Conservation (phyloP, 768 basidiomycete genomes). For the Neoboletus subvelutipes region DNA sequence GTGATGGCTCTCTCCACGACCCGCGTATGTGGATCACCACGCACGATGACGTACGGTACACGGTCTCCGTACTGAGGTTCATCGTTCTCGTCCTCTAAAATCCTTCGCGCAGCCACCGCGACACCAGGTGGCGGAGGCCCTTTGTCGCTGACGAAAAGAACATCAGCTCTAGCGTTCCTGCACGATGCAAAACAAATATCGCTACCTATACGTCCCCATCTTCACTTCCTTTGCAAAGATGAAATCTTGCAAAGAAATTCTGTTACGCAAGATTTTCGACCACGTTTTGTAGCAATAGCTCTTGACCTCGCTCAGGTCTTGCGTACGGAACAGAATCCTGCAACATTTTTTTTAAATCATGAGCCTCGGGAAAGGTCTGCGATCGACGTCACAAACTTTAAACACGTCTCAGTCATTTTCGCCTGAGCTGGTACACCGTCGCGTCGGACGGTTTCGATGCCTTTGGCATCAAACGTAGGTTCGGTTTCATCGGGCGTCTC, state of each 20-base stretch:
- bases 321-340: slow-evolving; percentile 87
- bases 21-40: slow-evolving; percentile 58
- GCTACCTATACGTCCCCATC: slow-evolving; percentile 93
- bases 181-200: not conserved
- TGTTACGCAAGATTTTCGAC: slow-evolving; percentile 79
- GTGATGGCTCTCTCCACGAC: slow-evolving; percentile 74
- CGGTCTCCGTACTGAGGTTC: slow-evolving; percentile 94
- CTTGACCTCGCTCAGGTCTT: slow-evolving; percentile 88
- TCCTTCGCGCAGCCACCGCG: slow-evolving; percentile 74
- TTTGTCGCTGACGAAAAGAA: slow-evolving; percentile 56
- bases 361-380: not conserved
- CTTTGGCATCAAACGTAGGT: slow-evolving; percentile 92
- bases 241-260: slow-evolving; percentile 86
- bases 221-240: slow-evolving; percentile 92
- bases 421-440: slow-evolving; percentile 89
- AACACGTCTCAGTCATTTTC: slow-evolving; percentile 87
- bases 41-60: slow-evolving; percentile 84
- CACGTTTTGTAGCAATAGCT: slow-evolving; percentile 83
- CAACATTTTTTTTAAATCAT: not conserved
- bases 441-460: slow-evolving; percentile 93
- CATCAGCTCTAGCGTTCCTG: not conserved
- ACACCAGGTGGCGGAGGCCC: slow-evolving; percentile 90
- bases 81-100: slow-evolving; percentile 70
- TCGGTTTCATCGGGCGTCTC: slow-evolving; percentile 77
- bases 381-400: slow-evolving; percentile 61